Evolutionary conservation across 495 filamentous ascomycete genomes (phyloP).

Genomic region (Neurospora hispaniola): DNA sequence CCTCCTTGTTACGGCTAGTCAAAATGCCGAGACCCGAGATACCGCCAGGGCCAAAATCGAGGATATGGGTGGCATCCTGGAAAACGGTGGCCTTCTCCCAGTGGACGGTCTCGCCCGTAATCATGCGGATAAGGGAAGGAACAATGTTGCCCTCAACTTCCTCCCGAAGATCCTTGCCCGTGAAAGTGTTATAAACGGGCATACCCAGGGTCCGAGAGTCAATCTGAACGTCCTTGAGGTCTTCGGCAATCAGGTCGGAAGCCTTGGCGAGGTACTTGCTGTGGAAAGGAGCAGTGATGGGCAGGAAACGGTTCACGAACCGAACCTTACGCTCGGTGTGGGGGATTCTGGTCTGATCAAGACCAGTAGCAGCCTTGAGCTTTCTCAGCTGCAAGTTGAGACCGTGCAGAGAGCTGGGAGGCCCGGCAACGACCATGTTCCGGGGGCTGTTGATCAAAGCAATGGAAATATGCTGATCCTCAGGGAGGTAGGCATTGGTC

Average conservation of each 20-base stretch:
- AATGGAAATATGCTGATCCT: slow-evolving; percentile 86
- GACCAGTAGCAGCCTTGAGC: slow-evolving; percentile 89
- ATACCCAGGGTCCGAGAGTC: slow-evolving; percentile 58
- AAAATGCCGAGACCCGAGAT: slow-evolving; percentile 94
- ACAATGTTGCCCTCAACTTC: slow-evolving; percentile 55
- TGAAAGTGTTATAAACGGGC: slow-evolving; percentile 79
- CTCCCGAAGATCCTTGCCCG: slow-evolving; percentile 68
- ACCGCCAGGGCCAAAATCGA: slow-evolving; percentile 94
- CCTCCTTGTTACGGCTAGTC: slow-evolving; percentile 96
- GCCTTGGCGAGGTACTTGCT: slow-evolving; percentile 82
- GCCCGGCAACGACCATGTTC: slow-evolving; percentile 94
- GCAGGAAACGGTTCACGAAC: slow-evolving; percentile 93
- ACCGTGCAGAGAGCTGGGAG: slow-evolving; percentile 90
- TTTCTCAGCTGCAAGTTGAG: slow-evolving; percentile 88
- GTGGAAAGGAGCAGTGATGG: slow-evolving; percentile 96
- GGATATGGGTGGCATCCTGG: slow-evolving; percentile 77
- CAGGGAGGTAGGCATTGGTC: slow-evolving; percentile 89
- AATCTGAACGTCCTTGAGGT: slow-evolving; percentile 72
- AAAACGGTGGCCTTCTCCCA: slow-evolving; percentile 93
- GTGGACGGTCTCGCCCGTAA: slow-evolving; percentile 81
- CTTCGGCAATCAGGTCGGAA: slow-evolving; percentile 67
- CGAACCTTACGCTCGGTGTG: slow-evolving; percentile 91
- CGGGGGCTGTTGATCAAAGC: slow-evolving; percentile 93
- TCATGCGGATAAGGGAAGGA: slow-evolving; percentile 77
- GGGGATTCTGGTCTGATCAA: slow-evolving; percentile 91